Percentiles rank a stretch among this genome's conserved stretches.
phyloP scores from a whole-genome alignment of 495 filamentous ascomycete species.

The Aspergillus indologenus region DNA sequence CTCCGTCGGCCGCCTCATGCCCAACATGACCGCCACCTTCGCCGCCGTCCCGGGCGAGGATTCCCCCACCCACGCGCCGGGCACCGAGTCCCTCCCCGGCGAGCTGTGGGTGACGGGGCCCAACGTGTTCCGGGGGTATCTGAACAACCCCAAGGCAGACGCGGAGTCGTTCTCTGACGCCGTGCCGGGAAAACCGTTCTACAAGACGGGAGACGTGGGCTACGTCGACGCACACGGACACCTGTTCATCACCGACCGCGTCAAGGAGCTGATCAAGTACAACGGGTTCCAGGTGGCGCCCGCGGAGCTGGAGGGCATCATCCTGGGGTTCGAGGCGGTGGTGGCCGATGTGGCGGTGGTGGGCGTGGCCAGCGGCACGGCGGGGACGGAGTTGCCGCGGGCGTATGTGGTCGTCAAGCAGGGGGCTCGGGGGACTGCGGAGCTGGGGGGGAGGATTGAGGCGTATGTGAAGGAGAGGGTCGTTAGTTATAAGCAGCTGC shows the following conservation, averaged over 20 bases:
- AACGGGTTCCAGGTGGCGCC: conserved; percentile 37
- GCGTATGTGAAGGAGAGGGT: conserved; percentile 52
- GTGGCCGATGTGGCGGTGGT: conserved; percentile 28
- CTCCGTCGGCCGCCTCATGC: conserved; percentile 67
- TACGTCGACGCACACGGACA: conserved; percentile 39
- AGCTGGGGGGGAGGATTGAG: conserved; percentile 52
- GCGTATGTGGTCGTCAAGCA: conserved; percentile 64
- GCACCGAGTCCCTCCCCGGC: conserved; percentile 23
- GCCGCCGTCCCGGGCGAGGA: conserved; percentile 48
- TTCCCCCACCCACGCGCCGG: not conserved
- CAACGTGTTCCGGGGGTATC: conserved; percentile 62
- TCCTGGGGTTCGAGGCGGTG: conserved; percentile 20
- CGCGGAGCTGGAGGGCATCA: conserved; percentile 30
- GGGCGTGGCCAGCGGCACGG: conserved; percentile 51
- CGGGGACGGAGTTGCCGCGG: conserved; percentile 69
- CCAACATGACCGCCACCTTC: conserved; percentile 69
- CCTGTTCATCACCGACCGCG: conserved; percentile 33
- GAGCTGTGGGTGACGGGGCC: conserved; percentile 56
- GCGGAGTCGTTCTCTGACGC: conserved; percentile 36
- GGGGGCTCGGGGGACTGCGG: conserved; percentile 22
- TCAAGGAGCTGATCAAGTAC: conserved; percentile 40
- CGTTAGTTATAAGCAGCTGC: conserved; percentile 60
- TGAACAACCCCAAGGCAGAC: conserved; percentile 26
- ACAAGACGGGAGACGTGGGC: conserved; percentile 55
- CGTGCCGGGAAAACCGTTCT: conserved; percentile 33